These are phyloP conservation scores for Piromyces finnis DNA, from an alignment of 192 early-diverging fungal genomes.

Conservation along the genomic window DNA sequence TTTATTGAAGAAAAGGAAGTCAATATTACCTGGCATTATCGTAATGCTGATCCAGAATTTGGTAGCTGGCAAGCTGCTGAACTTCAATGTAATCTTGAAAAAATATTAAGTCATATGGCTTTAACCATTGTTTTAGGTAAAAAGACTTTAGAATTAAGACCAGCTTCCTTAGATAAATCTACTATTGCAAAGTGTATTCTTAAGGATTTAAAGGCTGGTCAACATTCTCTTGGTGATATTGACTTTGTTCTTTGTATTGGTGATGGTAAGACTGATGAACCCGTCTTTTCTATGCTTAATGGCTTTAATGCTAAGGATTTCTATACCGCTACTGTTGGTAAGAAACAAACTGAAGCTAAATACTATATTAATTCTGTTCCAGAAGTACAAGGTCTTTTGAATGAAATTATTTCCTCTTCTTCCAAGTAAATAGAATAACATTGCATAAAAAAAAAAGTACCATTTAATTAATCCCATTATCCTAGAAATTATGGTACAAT, in stretches of 20 bases:
- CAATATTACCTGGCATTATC: constrained; percentile 96
- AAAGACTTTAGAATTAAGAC: constrained; percentile 91
- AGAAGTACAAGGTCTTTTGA: background rate
- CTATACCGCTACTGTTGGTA: constrained; percentile 84
- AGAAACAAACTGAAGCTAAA: constrained; percentile 86
- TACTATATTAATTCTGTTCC: constrained; percentile 49
- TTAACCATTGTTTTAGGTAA: constrained; percentile 89
- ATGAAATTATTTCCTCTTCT: background rate
- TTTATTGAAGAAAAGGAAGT: constrained; percentile 99
- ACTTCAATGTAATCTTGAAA: constrained; percentile 91
- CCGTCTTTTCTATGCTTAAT: constrained; percentile 50
- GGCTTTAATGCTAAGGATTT: constrained; percentile 33
- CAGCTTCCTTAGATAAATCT: constrained; percentile 81
- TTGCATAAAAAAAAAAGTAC: no score
- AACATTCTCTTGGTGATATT: constrained; percentile 1
- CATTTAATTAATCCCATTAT: no score
- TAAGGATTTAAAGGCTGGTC: constrained; percentile 38
- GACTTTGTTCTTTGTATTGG: constrained; percentile 77
- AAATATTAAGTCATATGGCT: constrained; percentile 80
- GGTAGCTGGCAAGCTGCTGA: constrained; percentile 87
- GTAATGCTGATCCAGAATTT: constrained; percentile 58
- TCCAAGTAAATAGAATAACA: no score
- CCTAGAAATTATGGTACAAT: no score
- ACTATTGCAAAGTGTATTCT: constrained; percentile 74
- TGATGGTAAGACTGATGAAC: constrained; percentile 91